Evolutionary conservation across 2,329 filamentous ascomycete species (phyloP).

Genomic region (Fusarium veterinarium): DNA sequence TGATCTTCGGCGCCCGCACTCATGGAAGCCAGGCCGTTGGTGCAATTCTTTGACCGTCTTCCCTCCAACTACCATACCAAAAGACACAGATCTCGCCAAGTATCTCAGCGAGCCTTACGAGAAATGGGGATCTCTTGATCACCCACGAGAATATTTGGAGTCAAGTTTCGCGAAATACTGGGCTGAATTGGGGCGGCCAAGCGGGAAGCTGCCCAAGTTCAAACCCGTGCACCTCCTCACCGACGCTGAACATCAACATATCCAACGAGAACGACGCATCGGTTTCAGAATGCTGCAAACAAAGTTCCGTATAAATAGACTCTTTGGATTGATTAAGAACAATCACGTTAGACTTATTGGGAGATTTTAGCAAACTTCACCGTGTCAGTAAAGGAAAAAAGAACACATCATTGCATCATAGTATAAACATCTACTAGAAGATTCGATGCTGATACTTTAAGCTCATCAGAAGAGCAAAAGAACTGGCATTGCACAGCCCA

Average conservation of each 20-base stretch:
- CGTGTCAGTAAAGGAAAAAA: neutral
- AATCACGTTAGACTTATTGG: neutral
- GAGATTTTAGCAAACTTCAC: neutral
- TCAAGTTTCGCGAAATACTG: neutral
- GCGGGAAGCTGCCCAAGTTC: neutral
- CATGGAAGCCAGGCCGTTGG: neutral
- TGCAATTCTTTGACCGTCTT: accelerated
- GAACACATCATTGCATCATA: neutral
- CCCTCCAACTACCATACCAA: neutral
- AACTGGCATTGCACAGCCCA: neutral
- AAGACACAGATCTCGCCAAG: neutral
- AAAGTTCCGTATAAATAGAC: too few species aligned
- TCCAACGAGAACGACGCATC: neutral
- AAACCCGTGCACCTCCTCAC: neutral
- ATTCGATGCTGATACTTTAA: neutral
- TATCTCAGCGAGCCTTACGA: neutral
- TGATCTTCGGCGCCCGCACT: neutral
- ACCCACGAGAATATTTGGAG: too few species aligned
- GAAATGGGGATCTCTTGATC: neutral
- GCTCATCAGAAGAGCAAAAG: neutral
- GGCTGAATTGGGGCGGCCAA: neutral
- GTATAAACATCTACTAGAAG: neutral
- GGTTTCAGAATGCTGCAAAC: neutral
- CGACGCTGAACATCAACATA: neutral
- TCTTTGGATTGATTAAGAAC: neutral